These are phyloP conservation scores for Colletotrichum incanum DNA, from an alignment of 2,329 filamentous ascomycete species.

Conservation along the genomic window DNA sequence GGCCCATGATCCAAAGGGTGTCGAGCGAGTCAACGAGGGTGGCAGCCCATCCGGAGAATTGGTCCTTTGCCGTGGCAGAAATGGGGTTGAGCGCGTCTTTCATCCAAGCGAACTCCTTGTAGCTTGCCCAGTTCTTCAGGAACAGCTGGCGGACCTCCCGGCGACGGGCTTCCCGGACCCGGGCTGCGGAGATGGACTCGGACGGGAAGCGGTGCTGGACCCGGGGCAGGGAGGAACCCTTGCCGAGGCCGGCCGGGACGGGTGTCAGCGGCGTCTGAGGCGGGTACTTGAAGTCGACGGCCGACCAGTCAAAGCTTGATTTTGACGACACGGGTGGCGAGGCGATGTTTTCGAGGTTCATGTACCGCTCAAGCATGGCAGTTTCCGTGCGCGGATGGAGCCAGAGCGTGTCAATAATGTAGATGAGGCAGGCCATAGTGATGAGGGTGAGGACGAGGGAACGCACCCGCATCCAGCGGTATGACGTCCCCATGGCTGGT, in stretches of 20 bases:
- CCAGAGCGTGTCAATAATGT: conserved; percentile 23
- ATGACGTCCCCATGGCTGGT: background rate
- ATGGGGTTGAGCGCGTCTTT: conserved; percentile 63
- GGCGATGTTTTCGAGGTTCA: conserved; percentile 49
- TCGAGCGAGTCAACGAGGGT: conserved; percentile 65
- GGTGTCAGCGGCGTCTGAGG: conserved; percentile 43
- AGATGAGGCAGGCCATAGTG: conserved; percentile 12
- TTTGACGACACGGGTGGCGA: conserved; percentile 37
- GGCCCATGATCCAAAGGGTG: conserved; percentile 69
- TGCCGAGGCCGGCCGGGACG: conserved; percentile 46
- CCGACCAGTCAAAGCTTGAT: conserved; percentile 57
- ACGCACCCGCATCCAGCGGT: conserved; percentile 38
- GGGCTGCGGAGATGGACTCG: conserved; percentile 46
- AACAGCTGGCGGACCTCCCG: conserved; percentile 55
- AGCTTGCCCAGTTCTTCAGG: conserved; percentile 58
- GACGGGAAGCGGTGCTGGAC: conserved; percentile 55
- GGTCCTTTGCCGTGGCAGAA: conserved; percentile 55
- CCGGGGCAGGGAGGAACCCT: conserved; percentile 48
- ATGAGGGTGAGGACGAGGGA: conserved; percentile 15
- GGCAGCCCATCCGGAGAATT: conserved; percentile 64
- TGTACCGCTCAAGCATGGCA: conserved; percentile 49
- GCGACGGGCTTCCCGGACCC: conserved; percentile 51
- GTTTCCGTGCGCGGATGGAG: conserved; percentile 21
- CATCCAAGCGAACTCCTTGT: conserved; percentile 63
- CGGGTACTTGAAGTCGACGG: conserved; percentile 49